These are phyloP conservation scores for Gossypium trilobum DNA, from an alignment of 441 rosid species.

Conservation along the genomic window DNA sequence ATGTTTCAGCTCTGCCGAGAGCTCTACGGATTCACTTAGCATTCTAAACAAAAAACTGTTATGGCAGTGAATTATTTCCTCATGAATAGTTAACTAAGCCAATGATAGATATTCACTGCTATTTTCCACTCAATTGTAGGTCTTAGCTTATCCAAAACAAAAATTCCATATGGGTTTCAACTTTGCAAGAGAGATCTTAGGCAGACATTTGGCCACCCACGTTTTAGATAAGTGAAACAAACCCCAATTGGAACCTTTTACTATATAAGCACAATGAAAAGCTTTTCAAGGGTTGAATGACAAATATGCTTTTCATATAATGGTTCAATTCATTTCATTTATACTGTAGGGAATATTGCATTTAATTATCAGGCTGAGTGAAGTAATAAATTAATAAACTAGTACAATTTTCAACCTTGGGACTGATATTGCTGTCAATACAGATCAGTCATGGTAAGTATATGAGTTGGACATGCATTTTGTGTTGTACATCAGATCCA, in stretches of 20 bases:
- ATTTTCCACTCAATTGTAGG: neutral
- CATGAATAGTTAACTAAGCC: neutral
- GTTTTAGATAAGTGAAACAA: neutral
- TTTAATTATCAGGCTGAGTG: neutral
- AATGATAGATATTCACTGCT: neutral
- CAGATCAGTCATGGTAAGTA: conserved; percentile 15
- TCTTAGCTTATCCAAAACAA: conserved; percentile 6
- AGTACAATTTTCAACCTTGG: neutral
- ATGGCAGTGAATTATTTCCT: neutral
- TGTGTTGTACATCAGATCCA: neutral
- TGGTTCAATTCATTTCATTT: neutral
- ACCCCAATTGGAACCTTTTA: neutral
- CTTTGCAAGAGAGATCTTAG: neutral
- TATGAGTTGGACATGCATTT: conserved; percentile 14
- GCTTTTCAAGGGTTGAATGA: neutral
- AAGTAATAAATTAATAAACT: neutral
- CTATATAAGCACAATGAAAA: neutral
- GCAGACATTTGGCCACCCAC: neutral
- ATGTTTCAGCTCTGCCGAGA: too few species aligned
- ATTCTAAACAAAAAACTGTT: too few species aligned
- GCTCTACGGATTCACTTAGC: too few species aligned
- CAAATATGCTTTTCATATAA: neutral
- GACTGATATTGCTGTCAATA: neutral
- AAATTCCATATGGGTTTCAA: neutral
- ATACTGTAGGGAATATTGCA: neutral